phyloP scores from a whole-genome alignment of 352 stramenopile genomes.

The Phytophthora tubulina region DNA sequence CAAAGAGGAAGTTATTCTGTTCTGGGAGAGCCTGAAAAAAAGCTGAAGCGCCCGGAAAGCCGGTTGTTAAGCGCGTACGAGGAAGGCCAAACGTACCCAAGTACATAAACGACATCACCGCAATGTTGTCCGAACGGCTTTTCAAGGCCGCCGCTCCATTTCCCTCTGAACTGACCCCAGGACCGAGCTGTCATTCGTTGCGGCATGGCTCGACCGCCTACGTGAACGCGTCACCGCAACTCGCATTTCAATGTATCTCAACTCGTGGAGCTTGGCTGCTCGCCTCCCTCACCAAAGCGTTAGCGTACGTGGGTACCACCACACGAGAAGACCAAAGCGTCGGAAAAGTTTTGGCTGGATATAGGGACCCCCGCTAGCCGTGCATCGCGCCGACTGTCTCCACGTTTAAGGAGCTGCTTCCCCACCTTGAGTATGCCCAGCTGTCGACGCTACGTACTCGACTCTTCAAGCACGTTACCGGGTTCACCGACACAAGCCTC shows the following conservation, averaged over 20 bases:
- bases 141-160: not conserved
- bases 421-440: constrained; percentile 3
- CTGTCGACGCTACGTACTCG: constrained; percentile 9
- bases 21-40: too few species aligned
- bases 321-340: too few species aligned
- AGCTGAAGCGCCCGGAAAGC: too few species aligned
- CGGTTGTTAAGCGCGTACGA: constrained; percentile 5
- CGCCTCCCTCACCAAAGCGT: too few species aligned
- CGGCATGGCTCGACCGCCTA: constrained; percentile 12
- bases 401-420: not conserved
- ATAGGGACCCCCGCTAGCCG: too few species aligned
- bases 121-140: constrained; percentile 1
- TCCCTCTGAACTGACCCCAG: not conserved
- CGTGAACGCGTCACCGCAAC: constrained; percentile 15
- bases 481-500: not conserved
- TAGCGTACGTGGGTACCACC: too few species aligned
- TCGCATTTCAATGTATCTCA: not conserved
- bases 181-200: constrained; percentile 7
- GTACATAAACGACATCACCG: constrained; percentile 12
- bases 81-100: constrained; percentile 15
- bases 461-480: constrained; percentile 15
- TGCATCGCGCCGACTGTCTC: not conserved
- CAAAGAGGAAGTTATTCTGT: too few species aligned
- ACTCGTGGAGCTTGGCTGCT: too few species aligned
- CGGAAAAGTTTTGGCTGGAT: too few species aligned